These are phyloP conservation scores for Phytophthora ramorum DNA, from an alignment of 352 stramenopile species.

Conservation along the genomic window DNA sequence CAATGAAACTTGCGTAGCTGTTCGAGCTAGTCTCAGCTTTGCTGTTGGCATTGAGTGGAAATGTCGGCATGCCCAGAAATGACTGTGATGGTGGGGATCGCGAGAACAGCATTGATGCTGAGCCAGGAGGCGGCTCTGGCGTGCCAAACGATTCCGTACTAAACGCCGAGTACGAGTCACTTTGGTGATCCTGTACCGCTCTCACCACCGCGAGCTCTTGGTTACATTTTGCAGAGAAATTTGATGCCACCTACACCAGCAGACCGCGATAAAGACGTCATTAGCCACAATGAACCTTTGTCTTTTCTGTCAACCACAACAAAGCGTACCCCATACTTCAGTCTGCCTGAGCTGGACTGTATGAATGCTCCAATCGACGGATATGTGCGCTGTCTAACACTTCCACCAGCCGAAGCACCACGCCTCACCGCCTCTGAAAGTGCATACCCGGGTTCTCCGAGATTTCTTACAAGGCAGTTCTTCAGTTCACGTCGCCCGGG, in stretches of 20 bases:
- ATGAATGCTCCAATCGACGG: conserved; percentile 74
- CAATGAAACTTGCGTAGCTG: conserved; percentile 56
- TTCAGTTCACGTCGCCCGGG: conserved; percentile 62
- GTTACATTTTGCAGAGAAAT: conserved; percentile 63
- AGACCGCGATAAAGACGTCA: neutral
- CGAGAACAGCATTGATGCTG: conserved; percentile 53
- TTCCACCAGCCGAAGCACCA: conserved; percentile 9
- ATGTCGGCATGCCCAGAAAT: conserved; percentile 9
- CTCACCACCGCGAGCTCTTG: conserved; percentile 52
- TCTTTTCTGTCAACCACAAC: neutral
- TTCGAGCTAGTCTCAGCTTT: conserved; percentile 20
- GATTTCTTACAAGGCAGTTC: conserved; percentile 78
- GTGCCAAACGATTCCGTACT: conserved; percentile 62
- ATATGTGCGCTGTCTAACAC: conserved; percentile 48
- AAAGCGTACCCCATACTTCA: conserved; percentile 61
- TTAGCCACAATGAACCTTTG: neutral
- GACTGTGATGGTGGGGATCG: conserved; percentile 38
- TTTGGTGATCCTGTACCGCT: conserved; percentile 53
- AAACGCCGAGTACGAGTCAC: conserved; percentile 72
- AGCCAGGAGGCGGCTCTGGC: conserved; percentile 16
- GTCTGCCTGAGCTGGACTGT: conserved; percentile 55
- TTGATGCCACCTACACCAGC: conserved; percentile 51
- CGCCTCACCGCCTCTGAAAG: conserved; percentile 51
- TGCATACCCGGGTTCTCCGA: conserved; percentile 54
- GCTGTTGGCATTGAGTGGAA: conserved; percentile 1